phyloP scores from a whole-genome alignment of 2,329 filamentous ascomycete species.

The Epichloe aotearoae region DNA sequence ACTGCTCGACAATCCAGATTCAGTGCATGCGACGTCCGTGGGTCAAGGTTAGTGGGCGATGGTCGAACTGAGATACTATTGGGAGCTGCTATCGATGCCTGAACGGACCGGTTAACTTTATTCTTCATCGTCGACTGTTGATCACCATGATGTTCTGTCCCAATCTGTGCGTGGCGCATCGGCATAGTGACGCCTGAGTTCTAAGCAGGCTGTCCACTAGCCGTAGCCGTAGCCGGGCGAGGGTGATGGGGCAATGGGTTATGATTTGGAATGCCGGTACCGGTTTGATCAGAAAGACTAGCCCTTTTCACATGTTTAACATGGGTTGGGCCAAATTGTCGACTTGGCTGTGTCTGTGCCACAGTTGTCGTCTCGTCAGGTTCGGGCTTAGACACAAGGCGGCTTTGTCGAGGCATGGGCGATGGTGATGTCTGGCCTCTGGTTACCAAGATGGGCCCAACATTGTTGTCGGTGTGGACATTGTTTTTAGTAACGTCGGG shows the following conservation, averaged over 20 bases:
- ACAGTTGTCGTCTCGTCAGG: not conserved
- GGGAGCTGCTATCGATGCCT: not conserved
- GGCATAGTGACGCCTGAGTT: constrained; percentile 6
- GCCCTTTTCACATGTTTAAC: not conserved
- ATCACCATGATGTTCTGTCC: not conserved
- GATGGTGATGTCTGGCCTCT: constrained; percentile 1
- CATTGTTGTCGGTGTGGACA: constrained; percentile 1
- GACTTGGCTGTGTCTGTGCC: no score
- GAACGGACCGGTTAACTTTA: not conserved
- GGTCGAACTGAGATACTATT: not conserved
- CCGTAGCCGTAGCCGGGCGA: not conserved
- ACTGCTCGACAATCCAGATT: not conserved
- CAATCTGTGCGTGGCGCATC: not conserved
- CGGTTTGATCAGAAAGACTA: not conserved
- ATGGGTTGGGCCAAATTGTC: not conserved
- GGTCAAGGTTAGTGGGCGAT: not conserved
- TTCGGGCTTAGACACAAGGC: not conserved
- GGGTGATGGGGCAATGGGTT: not conserved
- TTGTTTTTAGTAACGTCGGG: not conserved
- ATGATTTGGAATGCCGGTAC: not conserved
- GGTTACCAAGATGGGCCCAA: not conserved
- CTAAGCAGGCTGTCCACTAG: constrained; percentile 9
- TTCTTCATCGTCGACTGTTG: not conserved
- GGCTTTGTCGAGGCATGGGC: constrained; percentile 1
- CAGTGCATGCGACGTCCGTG: not conserved